Evolutionary conservation across 1,139 yeast species (phyloP).

Genomic region (Geotrichum bryndzae): DNA sequence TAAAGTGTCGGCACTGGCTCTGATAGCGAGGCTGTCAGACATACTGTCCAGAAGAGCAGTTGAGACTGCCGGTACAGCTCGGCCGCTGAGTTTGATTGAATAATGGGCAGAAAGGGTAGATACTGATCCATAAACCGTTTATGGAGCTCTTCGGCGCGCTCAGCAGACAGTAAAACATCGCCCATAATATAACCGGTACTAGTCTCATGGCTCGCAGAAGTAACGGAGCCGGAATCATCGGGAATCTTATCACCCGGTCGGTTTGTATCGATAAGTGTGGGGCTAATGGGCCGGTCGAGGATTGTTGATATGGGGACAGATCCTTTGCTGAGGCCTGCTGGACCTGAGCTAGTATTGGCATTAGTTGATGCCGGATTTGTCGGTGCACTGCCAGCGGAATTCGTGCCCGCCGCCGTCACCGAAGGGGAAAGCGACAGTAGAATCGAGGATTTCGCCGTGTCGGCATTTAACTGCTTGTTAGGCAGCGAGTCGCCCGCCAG

Average conservation of each 20-base stretch:
- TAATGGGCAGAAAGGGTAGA: constrained; percentile 73
- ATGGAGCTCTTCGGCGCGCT: constrained; percentile 69
- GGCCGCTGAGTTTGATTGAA: constrained; percentile 63
- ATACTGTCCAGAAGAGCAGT: constrained; percentile 83
- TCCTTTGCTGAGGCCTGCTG: background rate
- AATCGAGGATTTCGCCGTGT: background rate
- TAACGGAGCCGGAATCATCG: constrained; percentile 1
- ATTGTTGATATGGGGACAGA: constrained; percentile 9
- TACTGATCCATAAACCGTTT: constrained; percentile 58
- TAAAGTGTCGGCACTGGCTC: constrained; percentile 85
- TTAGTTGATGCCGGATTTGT: background rate
- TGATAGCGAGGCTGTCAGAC: constrained; percentile 75
- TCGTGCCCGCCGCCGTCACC: background rate
- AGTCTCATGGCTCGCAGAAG: background rate
- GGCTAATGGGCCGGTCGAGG: constrained; percentile 3
- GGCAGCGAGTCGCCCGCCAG: constrained; percentile 14
- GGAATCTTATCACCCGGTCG: constrained; percentile 7
- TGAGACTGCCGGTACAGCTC: constrained; percentile 81
- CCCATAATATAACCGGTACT: constrained; percentile 48
- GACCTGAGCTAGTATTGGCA: background rate
- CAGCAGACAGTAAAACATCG: constrained; percentile 58
- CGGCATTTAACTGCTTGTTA: constrained; percentile 3
- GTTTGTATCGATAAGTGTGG: constrained; percentile 1
- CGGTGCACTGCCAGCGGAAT: background rate
- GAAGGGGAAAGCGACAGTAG: background rate